phyloP scores from a whole-genome alignment of 176 grass and related monocot genomes.

The Oryza nivara region DNA sequence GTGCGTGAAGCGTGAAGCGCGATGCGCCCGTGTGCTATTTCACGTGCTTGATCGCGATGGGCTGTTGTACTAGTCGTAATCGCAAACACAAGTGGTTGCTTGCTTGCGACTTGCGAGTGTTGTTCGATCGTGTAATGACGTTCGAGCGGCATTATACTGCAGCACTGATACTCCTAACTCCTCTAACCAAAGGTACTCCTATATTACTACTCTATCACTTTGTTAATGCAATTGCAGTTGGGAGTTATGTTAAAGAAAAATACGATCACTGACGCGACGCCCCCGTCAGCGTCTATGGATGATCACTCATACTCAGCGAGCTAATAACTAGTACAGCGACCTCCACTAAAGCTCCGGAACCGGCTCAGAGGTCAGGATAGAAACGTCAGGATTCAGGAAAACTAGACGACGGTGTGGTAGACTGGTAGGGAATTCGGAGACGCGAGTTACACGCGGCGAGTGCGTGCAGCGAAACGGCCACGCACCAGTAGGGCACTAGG shows the following conservation, averaged over 20 bases:
- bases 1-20: not conserved
- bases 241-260: not conserved
- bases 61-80: not conserved
- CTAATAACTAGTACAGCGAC: not conserved
- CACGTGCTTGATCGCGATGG: not conserved
- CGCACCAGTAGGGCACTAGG: not conserved
- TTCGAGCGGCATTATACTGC: not conserved
- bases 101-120: not conserved
- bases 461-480: not conserved
- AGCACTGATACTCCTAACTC: not conserved
- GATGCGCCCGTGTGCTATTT: not conserved
- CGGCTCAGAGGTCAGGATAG: slow-evolving; percentile 2
- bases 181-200: not conserved
- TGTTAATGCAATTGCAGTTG: not conserved
- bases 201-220: not conserved
- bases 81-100: not conserved
- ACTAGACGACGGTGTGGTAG: not conserved
- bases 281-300: slow-evolving; percentile 16
- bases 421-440: not conserved
- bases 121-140: not conserved
- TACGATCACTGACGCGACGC: not conserved
- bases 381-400: slow-evolving; percentile 26
- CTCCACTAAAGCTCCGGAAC: not conserved
- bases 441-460: slow-evolving; percentile 38
- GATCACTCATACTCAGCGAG: not conserved